Evolutionary conservation across 345 rosid genomes (phyloP), one percentile per base, ranked within the genome.

Genomic region (Lepidium africanum): DNA sequence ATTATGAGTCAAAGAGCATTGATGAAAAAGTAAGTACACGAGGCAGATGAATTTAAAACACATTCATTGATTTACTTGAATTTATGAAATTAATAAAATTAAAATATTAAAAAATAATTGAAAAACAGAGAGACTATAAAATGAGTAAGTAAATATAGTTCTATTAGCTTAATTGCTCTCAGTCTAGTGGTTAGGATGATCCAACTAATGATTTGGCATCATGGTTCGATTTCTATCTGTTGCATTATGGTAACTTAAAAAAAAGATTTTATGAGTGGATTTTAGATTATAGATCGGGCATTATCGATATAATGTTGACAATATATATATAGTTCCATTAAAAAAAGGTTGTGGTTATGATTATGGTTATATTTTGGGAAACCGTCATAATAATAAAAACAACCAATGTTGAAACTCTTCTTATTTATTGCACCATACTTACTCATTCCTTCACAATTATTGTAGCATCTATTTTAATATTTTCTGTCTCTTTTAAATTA

Each of bases 1-100:
- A 56, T 46, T 43, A 75, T 69, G 74, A 69, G 78, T 75, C 78
- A 63, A 75, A 41, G 69, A 55, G 65, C 70, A 69, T 56, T 69
- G 55, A 69, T 75, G 75, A 69, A 45, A 75, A 75, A 46, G 70
- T 12, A 25, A 69, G 70, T 63, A 69, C 66, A 75, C 66, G 61
- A 75, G 59, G 70, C 60, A 56, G 59, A 74, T 46, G 45, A 23
- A 66, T 59, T 27, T 32, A 47, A 61, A 68, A 67, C 73, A 74
- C 59, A 39, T 56, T 46, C 46, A 68, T 68, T 60, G 51, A 60
- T 39, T 21, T 40, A 10, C 53, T 41, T 63, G 12, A 45, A 9
- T 23, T 36, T 54, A 40, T 39, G 9, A 9, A 47, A 46, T 14
- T 15, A 59, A 36, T 10, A 48, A n/a, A 60, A 14, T 35, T 12